A percentile compares a stretch with the other conserved stretches of the same genome.
Conservation (phyloP, 176 grass and related monocot genomes). For the Guadua angustifolia region DNA sequence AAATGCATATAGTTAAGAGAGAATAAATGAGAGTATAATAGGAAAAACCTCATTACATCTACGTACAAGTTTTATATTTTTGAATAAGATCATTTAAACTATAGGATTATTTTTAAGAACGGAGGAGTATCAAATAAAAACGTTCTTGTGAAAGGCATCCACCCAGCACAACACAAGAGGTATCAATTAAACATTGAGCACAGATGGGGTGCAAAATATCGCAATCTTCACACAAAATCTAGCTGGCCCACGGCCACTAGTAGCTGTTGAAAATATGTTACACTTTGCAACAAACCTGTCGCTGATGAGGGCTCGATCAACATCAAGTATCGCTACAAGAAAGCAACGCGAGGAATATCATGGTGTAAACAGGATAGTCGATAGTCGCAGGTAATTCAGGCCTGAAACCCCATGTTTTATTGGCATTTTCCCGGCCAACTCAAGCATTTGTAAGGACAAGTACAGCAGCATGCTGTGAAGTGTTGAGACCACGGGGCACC, state of each 20-base stretch:
- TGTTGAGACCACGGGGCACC: not conserved
- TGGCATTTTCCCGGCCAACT: not conserved
- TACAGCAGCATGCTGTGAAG: not conserved
- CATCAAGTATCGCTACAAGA: not conserved
- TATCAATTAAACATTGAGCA: not conserved
- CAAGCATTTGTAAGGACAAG: not conserved
- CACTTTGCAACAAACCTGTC: not conserved
- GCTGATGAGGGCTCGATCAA: not conserved
- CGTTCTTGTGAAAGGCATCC: not conserved
- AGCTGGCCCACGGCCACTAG: not conserved
- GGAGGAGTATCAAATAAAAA: not conserved
- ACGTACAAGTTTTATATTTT: too few relatives aligned
- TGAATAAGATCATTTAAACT: too few relatives aligned
- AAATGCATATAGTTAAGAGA: too few relatives aligned
- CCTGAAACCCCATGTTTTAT: not conserved
- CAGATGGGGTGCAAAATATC: not conserved
- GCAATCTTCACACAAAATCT: not conserved
- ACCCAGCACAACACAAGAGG: not conserved
- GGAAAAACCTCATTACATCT: too few relatives aligned
- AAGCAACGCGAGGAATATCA: constrained; percentile 22
- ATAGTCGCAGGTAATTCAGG: not conserved
- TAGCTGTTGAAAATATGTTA: not conserved
- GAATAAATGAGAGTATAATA: too few relatives aligned
- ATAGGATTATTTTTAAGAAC: too few relatives aligned
- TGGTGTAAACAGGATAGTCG: not conserved